A percentile compares a stretch with the other conserved stretches of the same genome.
phyloP scores from a whole-genome alignment of 352 stramenopile species.

The Globisporangium alternatum region DNA sequence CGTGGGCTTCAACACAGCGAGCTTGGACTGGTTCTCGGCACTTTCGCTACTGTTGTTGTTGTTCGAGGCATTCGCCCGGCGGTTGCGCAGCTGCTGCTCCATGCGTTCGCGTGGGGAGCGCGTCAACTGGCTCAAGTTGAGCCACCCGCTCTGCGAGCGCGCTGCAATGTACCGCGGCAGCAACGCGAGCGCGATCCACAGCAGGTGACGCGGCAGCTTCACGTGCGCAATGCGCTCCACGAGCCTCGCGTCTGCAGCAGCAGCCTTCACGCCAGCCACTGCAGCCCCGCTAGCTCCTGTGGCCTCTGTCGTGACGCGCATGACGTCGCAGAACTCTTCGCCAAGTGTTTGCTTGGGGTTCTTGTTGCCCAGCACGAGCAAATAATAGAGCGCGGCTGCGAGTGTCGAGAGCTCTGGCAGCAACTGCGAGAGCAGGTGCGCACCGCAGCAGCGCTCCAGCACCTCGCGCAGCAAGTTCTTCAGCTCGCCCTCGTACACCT shows the following conservation, averaged over 20 bases:
- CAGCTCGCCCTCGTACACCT: slow-evolving; percentile 65
- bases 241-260: background rate
- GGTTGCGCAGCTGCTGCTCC: slow-evolving; percentile 68
- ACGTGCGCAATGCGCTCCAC: slow-evolving; percentile 27
- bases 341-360: slow-evolving; percentile 80
- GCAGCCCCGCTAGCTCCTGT: background rate
- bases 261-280: background rate
- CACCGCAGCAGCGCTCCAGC: slow-evolving; percentile 63
- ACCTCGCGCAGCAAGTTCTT: slow-evolving; percentile 75
- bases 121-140: slow-evolving; percentile 61
- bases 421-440: slow-evolving; percentile 74
- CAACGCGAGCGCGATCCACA: slow-evolving; percentile 59
- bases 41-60: slow-evolving; percentile 1
- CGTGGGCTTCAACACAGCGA: slow-evolving; percentile 15
- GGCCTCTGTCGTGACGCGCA: slow-evolving; percentile 44
- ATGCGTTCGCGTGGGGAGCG: slow-evolving; percentile 70
- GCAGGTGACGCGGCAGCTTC: slow-evolving; percentile 31
- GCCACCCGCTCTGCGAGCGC: slow-evolving; percentile 70
- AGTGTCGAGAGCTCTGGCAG: slow-evolving; percentile 66
- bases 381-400: slow-evolving; percentile 67
- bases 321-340: slow-evolving; percentile 85
- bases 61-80: slow-evolving; percentile 24
- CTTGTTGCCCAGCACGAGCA: slow-evolving; percentile 48
- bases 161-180: slow-evolving; percentile 57
- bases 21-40: background rate